These are phyloP conservation scores for Ophiocordyceps sinensis DNA, from an alignment of 2,329 filamentous ascomycete species.

Conservation along the genomic window DNA sequence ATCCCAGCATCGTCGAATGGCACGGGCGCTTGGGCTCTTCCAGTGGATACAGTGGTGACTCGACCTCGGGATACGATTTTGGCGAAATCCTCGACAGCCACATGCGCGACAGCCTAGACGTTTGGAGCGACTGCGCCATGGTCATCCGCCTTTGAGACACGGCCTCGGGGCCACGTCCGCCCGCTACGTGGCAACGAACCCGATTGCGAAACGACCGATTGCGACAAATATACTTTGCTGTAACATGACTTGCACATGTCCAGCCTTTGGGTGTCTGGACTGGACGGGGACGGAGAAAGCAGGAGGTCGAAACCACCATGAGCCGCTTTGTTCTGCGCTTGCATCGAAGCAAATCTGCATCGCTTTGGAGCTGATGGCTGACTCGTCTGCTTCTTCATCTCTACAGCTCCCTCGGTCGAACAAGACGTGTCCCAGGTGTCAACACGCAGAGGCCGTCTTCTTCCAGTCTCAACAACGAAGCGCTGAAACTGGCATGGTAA, in stretches of 20 bases:
- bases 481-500: conserved; percentile 95
- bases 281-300: neutral
- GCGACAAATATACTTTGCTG: neutral
- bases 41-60: neutral
- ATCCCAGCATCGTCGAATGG: neutral
- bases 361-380: conserved; percentile 24
- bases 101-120: neutral
- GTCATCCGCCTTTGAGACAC: neutral
- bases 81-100: neutral
- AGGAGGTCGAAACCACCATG: neutral
- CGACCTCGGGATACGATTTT: too few species aligned
- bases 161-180: neutral
- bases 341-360: conserved; percentile 11
- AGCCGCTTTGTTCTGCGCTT: neutral
- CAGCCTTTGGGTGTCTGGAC: neutral
- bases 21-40: neutral
- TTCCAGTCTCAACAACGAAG: conserved; percentile 98
- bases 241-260: neutral
- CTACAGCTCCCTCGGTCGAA: conserved; percentile 80
- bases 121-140: neutral
- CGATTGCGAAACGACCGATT: neutral
- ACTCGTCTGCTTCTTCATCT: conserved; percentile 23
- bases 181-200: neutral
- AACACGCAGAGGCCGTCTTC: conserved; percentile 83
- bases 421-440: conserved; percentile 72